Evolutionary conservation across 768 basidiomycete species (phyloP), one percentile per base, ranked within the genome.

Genomic region (Russula ochroleuca): DNA sequence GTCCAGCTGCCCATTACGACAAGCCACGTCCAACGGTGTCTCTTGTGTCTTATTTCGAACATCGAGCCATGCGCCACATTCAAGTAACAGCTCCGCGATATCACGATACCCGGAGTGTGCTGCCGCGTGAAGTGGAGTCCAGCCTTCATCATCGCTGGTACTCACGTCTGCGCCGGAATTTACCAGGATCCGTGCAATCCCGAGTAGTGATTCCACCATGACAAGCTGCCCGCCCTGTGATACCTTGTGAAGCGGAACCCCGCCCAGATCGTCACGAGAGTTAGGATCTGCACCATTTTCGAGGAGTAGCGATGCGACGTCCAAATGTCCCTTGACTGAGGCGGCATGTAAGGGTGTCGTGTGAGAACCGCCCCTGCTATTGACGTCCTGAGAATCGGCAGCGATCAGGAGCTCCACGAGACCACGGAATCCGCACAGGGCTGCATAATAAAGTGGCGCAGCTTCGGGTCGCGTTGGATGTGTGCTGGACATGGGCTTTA

Each of bases 361-460:
- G 28, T 41, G 35, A 17, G 21, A 43, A 11, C 61, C 55, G 1
- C 54, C 55, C 3, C 5, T 23, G 5, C 19, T 21, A 19, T 57
- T 33, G 1, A 57, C 48, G 6, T 62, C 54, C n/a, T 1, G 14
- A 3, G 55, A n/a, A 51, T 11, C 15, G 13, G 38, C 23, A 14
- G 17, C 21, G 19, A 57, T 13, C 9, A 57, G 53, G 40, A 33
- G 28, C 15, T 62, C 23, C 5, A 3, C 38, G 14, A 62, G 23
- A 48, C 3, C 28, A 33, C 21, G 17, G 17, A 62, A 43, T 5
- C 61, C 55, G n/a, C 61, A 62, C 9, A 62, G n/a, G 9, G 21
- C 47, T 1, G 55, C 61, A 43, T 62, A 62, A n/a, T 62, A 62
- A 13, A 62, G 19, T 1, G 61, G 48, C 6, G 1, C 3, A 2